Base-by-base conservation (phyloP, 73 alveolate species). In the Stentor roeselii region DNA sequence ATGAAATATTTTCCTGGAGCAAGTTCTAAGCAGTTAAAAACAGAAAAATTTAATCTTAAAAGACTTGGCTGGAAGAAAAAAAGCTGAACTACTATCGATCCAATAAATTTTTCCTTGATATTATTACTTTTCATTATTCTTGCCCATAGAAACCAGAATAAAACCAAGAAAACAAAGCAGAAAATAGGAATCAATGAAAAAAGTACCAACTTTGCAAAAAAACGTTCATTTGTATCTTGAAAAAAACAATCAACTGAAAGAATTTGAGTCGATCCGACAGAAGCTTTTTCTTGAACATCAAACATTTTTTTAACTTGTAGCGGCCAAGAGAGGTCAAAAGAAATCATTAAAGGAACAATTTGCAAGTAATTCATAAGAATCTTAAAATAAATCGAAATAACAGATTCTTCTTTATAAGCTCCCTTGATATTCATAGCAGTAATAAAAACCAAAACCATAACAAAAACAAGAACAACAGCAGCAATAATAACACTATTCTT, bases 321-420 rank as follows among this genome's bases (percentile, higher is more conserved):
- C 3, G 95, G 92, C 92, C 95, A 89, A 42, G 78, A 60, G 35
- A 89, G 42, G 34, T 86, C 58, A 35, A 89, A 89, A 37, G 83
- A 84, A 0, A 90, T 84, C 3, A 78, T 76, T 21, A 87, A 14
- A 0, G 83, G 61, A 2, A 89, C 37, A 32, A 89, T 78, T 59
- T 89, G 84, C 35, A 89, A 3, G 82, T 89, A 89, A 75, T 89
- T 86, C 87, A 89, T 87, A 42, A 89, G 35, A 4, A 86, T 80
- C 60, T 86, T 89, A 15, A 89, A 38, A 59, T 42, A 89, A 31
- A 89, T 86, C 3, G 84, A 60, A 21, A 39, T 60, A 21, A 86
- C 40, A 36, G 76, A 75, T 15, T 80, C 82, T 82, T 36, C 74
- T 42, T 75, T 83, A 39, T 50, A 41, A 15, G 94, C 94, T 15